phyloP scores from a whole-genome alignment of 352 stramenopile genomes.

The Pythium monospermum region DNA sequence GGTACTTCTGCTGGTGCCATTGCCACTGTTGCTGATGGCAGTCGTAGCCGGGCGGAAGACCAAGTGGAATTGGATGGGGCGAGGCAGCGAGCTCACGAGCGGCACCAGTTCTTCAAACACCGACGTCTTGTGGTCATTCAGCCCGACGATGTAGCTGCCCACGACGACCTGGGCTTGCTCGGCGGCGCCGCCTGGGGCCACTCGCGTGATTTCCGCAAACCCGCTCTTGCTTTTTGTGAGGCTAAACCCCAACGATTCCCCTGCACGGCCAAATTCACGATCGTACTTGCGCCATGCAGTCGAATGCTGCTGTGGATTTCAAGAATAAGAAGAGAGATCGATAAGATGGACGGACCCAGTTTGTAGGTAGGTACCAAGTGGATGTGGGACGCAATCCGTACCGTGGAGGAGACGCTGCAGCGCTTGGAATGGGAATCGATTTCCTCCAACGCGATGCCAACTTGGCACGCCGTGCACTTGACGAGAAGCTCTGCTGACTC shows the following conservation, averaged over 20 bases:
- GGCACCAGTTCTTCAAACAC: conserved; percentile 72
- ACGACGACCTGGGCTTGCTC: conserved; percentile 58
- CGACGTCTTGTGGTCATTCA: conserved; percentile 53
- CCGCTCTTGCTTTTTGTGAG: conserved; percentile 61
- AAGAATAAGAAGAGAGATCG: no score
- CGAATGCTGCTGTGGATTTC: no score
- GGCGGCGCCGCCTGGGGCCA: conserved; percentile 49
- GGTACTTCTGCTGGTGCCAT: no score
- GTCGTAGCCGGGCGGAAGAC: no score
- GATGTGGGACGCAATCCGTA: no score
- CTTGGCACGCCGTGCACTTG: conserved; percentile 72
- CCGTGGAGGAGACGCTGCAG: conserved; percentile 42
- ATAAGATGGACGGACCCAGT: neutral
- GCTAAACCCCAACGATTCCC: conserved; percentile 57
- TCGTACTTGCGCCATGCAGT: conserved; percentile 58
- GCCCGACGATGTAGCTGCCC: conserved; percentile 67
- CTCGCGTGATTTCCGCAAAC: conserved; percentile 66
- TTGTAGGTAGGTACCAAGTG: no score
- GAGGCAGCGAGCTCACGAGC: conserved; percentile 38
- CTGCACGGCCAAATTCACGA: conserved; percentile 35
- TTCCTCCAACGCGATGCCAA: conserved; percentile 35
- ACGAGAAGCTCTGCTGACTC: conserved; percentile 20
- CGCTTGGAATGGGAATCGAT: conserved; percentile 59
- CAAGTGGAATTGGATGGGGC: conserved; percentile 68
- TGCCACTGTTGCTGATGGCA: no score